Conservation (phyloP, 805 yeast species). For the Pichia nanzhaoensis region DNA sequence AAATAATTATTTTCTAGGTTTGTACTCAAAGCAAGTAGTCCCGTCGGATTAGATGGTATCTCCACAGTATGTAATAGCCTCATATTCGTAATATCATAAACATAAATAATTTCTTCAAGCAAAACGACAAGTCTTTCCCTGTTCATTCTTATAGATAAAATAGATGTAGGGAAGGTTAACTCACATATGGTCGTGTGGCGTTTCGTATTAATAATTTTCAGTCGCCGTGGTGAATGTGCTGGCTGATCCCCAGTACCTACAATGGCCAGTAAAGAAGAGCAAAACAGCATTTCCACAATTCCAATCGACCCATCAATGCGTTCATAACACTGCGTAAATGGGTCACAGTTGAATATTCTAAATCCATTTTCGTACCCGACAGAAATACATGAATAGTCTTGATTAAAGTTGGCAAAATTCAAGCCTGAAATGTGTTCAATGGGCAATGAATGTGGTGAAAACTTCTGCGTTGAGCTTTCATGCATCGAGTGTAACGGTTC, state of each 20-base stretch:
- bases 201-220: conserved; percentile 79
- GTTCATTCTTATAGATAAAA: conserved; percentile 72
- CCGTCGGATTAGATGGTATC: conserved; percentile 49
- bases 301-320: conserved; percentile 49
- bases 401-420: conserved; percentile 65
- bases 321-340: conserved; percentile 68
- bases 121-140: conserved; percentile 79
- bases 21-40: conserved; percentile 58
- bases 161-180: conserved; percentile 76
- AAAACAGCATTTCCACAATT: conserved; percentile 84
- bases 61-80: conserved; percentile 71
- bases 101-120: conserved; percentile 74
- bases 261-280: conserved; percentile 77
- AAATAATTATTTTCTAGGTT: conserved; percentile 44
- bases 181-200: conserved; percentile 70
- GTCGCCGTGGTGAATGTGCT: conserved; percentile 69
- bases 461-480: background rate
- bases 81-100: conserved; percentile 89
- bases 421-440: conserved; percentile 8
- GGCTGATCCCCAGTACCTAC: conserved; percentile 80
- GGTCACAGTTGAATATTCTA: conserved; percentile 81
- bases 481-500: conserved; percentile 2
- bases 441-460: background rate
- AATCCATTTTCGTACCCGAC: conserved; percentile 64
- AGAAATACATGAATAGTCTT: conserved; percentile 78